A percentile compares a stretch with the other conserved stretches of the same genome.
Evolutionary conservation across 805 yeast species (phyloP).

Genomic region (Candida gorgasii): DNA sequence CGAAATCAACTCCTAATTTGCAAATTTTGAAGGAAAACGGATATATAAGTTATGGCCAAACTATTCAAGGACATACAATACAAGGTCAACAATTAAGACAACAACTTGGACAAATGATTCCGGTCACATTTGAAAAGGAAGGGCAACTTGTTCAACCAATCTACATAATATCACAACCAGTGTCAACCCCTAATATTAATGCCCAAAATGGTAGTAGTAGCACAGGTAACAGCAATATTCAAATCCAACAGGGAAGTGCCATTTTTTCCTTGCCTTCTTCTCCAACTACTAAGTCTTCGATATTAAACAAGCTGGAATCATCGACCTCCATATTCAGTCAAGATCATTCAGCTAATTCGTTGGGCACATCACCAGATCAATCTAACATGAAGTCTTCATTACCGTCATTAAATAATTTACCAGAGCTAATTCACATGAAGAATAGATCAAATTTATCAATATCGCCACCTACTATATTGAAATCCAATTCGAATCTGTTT

Average conservation of each 20-base stretch:
- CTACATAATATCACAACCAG: slow-evolving; percentile 25
- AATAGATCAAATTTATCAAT: slow-evolving; percentile 11
- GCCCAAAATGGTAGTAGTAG: slow-evolving; percentile 1
- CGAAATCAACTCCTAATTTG: slow-evolving; percentile 8
- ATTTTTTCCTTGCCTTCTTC: slow-evolving; percentile 32
- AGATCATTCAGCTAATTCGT: slow-evolving; percentile 25
- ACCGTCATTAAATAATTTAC: slow-evolving; percentile 32
- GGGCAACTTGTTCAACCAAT: slow-evolving; percentile 39
- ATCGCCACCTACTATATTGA: slow-evolving; percentile 6
- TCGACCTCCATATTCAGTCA: slow-evolving; percentile 31
- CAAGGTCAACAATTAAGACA: slow-evolving; percentile 9
- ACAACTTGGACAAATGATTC: slow-evolving; percentile 17
- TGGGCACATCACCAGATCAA: slow-evolving; percentile 37
- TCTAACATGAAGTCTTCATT: slow-evolving; percentile 12
- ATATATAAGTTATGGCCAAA: slow-evolving; percentile 6
- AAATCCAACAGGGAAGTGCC: slow-evolving; percentile 21
- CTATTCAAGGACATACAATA: slow-evolving; percentile 3
- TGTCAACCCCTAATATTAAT: slow-evolving; percentile 5
- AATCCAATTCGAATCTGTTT: slow-evolving; percentile 12
- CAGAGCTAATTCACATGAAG: slow-evolving; percentile 33
- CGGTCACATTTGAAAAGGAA: slow-evolving; percentile 31
- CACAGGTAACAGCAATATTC: slow-evolving; percentile 12
- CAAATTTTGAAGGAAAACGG: slow-evolving; percentile 4
- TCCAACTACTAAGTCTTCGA: slow-evolving; percentile 20
- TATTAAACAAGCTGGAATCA: slow-evolving; percentile 27